These are phyloP conservation scores for Gynochthodes officinalis DNA, from an alignment of 257 asterid species.

Conservation along the genomic window DNA sequence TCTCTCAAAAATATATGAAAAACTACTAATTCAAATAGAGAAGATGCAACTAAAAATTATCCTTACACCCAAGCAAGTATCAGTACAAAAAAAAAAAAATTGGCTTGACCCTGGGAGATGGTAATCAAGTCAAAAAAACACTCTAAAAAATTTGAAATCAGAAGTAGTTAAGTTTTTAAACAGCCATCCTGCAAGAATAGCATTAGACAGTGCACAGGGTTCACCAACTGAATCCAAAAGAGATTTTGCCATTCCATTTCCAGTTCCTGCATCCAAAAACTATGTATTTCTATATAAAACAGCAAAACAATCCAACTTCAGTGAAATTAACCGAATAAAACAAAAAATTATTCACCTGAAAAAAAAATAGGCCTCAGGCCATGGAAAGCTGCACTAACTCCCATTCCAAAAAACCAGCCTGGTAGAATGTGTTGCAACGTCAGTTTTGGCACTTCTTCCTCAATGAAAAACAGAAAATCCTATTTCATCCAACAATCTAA, in stretches of 20 bases:
- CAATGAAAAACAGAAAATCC: too few relatives aligned
- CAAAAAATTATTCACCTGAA: too few relatives aligned
- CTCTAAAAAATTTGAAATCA: not conserved
- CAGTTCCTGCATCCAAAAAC: slow-evolving; percentile 60
- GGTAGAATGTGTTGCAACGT: too few relatives aligned
- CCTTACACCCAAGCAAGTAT: slow-evolving; percentile 91
- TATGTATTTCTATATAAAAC: not conserved
- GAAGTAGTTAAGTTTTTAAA: slow-evolving; percentile 4
- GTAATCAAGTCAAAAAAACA: slow-evolving; percentile 38
- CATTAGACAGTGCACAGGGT: slow-evolving; percentile 77
- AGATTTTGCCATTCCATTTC: slow-evolving; percentile 95
- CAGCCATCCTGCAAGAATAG: slow-evolving; percentile 64
- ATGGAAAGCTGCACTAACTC: too few relatives aligned
- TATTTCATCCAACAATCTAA: too few relatives aligned
- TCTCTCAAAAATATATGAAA: not conserved
- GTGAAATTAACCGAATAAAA: too few relatives aligned
- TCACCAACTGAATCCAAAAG: slow-evolving; percentile 77
- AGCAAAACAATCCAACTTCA: too few relatives aligned
- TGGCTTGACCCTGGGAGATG: slow-evolving; percentile 59
- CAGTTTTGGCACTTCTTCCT: too few relatives aligned
- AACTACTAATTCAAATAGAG: not conserved
- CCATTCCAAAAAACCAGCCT: too few relatives aligned
- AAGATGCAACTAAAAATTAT: slow-evolving; percentile 14
- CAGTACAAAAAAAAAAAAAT: slow-evolving; percentile 66
- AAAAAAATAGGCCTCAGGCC: too few relatives aligned